Percentiles rank a stretch among this genome's conserved stretches.
Conservation (phyloP, 108 stramenopile species). For the Nitzschia palea region DNA sequence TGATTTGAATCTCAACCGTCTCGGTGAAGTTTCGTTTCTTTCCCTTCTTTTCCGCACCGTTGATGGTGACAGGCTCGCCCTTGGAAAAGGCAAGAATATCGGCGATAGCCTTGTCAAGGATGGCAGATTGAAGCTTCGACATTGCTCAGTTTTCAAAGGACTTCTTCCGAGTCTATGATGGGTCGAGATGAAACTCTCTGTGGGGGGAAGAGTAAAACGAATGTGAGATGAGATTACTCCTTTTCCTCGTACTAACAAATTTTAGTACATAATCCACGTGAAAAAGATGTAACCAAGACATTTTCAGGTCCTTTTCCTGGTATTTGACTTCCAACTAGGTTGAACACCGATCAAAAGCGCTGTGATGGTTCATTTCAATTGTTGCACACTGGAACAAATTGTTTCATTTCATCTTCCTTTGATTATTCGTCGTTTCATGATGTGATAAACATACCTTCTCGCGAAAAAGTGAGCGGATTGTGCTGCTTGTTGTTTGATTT, state of each 20-base stretch:
- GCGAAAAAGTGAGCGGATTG: constrained; percentile 20
- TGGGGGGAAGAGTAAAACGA: neutral
- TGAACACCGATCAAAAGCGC: too few species aligned
- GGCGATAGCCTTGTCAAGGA: constrained; percentile 70
- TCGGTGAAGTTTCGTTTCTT: constrained; percentile 99
- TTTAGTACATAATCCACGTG: constrained; percentile 14
- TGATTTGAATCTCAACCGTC: constrained; percentile 97
- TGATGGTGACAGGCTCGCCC: constrained; percentile 45
- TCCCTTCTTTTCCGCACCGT: constrained; percentile 78
- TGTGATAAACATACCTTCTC: constrained; percentile 16
- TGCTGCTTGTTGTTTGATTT: too few species aligned
- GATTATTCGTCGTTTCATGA: too few species aligned
- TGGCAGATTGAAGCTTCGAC: constrained; percentile 85
- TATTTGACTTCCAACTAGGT: too few species aligned
- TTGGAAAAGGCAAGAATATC: constrained; percentile 53
- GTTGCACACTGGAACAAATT: too few species aligned
- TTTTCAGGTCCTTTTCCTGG: too few species aligned
- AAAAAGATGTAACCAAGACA: too few species aligned
- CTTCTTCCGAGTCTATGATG: constrained; percentile 26
- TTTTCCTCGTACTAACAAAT: constrained; percentile 11
- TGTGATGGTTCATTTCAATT: too few species aligned
- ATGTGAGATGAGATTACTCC: constrained; percentile 6
- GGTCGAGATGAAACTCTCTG: constrained; percentile 23
- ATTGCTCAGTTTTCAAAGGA: constrained; percentile 41
- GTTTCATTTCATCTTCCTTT: too few species aligned